Evolutionary conservation across 2,329 filamentous ascomycete genomes (phyloP).

Genomic region (Botrytis fragariae): DNA sequence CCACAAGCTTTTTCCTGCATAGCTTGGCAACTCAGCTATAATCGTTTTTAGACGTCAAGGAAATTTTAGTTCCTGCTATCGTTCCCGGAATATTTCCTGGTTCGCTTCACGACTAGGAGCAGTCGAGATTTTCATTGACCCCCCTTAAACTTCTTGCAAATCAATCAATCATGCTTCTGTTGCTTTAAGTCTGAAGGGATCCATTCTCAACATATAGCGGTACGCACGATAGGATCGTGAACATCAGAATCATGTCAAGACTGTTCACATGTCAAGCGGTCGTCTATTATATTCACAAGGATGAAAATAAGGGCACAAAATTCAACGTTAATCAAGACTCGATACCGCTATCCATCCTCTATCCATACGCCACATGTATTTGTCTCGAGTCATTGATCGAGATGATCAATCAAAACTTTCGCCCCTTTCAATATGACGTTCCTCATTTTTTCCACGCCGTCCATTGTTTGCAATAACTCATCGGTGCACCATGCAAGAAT

Average conservation of each 20-base stretch:
- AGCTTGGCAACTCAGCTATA: neutral
- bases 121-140: neutral
- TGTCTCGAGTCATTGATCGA: neutral
- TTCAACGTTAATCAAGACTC: neutral
- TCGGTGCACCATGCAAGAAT: neutral
- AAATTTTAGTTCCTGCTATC: neutral
- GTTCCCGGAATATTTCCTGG: neutral
- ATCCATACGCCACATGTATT: neutral
- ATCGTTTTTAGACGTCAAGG: neutral
- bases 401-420: neutral
- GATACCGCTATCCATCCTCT: neutral
- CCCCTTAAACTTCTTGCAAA: neutral
- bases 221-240: neutral
- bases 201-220: neutral
- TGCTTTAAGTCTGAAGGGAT: neutral
- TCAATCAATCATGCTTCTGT: neutral
- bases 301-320: neutral
- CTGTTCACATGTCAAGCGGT: neutral
- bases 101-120: neutral
- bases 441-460: neutral
- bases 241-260: neutral
- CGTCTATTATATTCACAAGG: neutral
- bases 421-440: neutral
- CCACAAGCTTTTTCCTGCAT: neutral
- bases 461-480: neutral